phyloP scores from a whole-genome alignment of 306 rosid species.

The Vigna radiata region DNA sequence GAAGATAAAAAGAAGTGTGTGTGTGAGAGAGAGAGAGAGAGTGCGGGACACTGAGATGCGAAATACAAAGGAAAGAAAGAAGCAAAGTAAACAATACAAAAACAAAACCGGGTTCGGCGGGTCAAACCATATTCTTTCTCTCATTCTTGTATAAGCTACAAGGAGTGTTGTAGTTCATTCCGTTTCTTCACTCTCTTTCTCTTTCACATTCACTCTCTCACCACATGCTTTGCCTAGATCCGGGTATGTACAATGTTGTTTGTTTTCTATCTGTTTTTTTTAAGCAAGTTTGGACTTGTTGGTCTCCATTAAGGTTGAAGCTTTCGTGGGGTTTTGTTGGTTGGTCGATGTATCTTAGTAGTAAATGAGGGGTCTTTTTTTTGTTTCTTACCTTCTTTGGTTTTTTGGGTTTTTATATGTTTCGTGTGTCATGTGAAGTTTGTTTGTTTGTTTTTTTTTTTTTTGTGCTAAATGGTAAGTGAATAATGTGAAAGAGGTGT shows the following conservation, averaged over 20 bases:
- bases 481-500: conserved; percentile 32
- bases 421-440: conserved; percentile 13
- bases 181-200: not conserved
- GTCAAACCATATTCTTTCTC: conserved; percentile 61
- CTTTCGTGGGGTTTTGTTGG: conserved; percentile 35
- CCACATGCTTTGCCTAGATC: conserved; percentile 59
- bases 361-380: not conserved
- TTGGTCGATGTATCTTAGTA: conserved; percentile 30
- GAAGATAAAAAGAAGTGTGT: too few species aligned
- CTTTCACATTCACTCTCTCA: conserved; percentile 16
- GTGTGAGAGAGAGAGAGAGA: conserved; percentile 1
- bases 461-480: conserved; percentile 1
- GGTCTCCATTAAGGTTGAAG: conserved; percentile 29
- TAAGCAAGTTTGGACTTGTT: conserved; percentile 1
- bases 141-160: not conserved
- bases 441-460: not conserved
- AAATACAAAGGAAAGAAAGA: conserved; percentile 23
- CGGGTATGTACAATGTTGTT: conserved; percentile 59
- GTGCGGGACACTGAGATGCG: conserved; percentile 40
- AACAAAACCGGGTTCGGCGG: conserved; percentile 59
- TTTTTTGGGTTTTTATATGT: conserved; percentile 1
- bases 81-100: not conserved
- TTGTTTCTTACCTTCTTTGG: not conserved
- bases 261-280: conserved; percentile 25
- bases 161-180: conserved; percentile 14